Percentiles rank a stretch among this genome's conserved stretches.
Conservation (phyloP, 768 basidiomycete genomes). For the Termitomyces sp. region DNA sequence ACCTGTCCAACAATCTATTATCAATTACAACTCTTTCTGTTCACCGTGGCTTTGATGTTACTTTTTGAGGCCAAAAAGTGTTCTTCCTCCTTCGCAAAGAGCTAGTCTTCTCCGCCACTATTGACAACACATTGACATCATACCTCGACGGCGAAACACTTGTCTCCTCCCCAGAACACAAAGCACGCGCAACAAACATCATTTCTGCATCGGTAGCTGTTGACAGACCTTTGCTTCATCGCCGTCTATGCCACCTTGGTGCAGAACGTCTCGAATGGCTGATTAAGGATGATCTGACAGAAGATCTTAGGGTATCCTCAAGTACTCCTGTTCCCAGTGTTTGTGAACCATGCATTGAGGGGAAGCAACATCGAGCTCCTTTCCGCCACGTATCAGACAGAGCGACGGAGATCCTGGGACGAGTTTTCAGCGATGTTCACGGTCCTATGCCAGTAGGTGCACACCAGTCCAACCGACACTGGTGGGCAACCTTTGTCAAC, state of each 20-base stretch:
- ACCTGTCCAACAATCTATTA: constrained; percentile 5
- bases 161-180: neutral
- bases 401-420: too few species aligned
- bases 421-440: too few species aligned
- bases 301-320: neutral
- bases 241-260: neutral
- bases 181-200: neutral
- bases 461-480: too few species aligned
- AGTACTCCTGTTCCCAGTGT: neutral
- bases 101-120: neutral
- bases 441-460: too few species aligned
- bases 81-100: neutral
- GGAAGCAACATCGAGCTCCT: neutral
- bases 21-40: constrained; percentile 1
- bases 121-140: neutral
- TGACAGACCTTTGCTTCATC: neutral
- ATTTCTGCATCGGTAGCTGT: neutral
- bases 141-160: neutral
- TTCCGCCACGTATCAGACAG: neutral
- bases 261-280: neutral
- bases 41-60: neutral
- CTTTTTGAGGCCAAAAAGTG: neutral
- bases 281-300: neutral
- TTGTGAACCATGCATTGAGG: neutral
- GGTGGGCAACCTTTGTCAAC: too few species aligned